Base-by-base conservation (phyloP, 148 eudicot species). In the Camellia japonica region DNA sequence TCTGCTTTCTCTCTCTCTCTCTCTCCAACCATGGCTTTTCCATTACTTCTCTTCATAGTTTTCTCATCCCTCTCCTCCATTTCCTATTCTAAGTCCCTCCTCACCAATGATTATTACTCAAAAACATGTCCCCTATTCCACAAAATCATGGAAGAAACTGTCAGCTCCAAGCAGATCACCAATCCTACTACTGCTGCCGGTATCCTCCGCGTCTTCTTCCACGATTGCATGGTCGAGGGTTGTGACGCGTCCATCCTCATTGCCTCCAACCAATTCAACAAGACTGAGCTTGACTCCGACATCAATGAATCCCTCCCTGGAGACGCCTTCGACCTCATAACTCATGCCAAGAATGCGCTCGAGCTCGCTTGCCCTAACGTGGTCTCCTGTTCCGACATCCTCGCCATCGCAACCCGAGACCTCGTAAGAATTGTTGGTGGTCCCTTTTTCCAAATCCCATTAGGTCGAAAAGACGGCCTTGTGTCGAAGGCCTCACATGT, bases 161-260 rank as follows among this genome's bases (percentile, higher is more conserved):
- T 76, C 42, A n/a, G 38, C 69, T 2, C 18, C 56, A 76, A 76
- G 69, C 79, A 76, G 15, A 43, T 20, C 11, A 2, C n/a, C 16
- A 47, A 15, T 4, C 90, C 88, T 0, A 80, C 90, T 38, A 89
- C 91, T 12, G 88, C 90, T 0, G 88, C 88, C 0, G 90, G 84
- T 10, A 70, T 70, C 60, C 75, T 89, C 58, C 87, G 90, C 19
- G 74, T 84, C 23, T 89, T 89, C 77, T 89, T 89, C 80, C 91
- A 89, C n/a, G 91, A 89, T 54, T 89, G 91, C 78, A 85, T 89
- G 88, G 91, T 87, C 12, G 84, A 74, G 2, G 91, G 91, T 1
- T 89, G 91, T 4, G 91, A 89, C 54, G 90, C 73, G 3, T 89
- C 91, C 2, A 86, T 89, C 49, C 78, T 87, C 0, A 82, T 87